Conservation (phyloP, 2,329 filamentous ascomycete species). For the Knoxdaviesia capensis region DNA sequence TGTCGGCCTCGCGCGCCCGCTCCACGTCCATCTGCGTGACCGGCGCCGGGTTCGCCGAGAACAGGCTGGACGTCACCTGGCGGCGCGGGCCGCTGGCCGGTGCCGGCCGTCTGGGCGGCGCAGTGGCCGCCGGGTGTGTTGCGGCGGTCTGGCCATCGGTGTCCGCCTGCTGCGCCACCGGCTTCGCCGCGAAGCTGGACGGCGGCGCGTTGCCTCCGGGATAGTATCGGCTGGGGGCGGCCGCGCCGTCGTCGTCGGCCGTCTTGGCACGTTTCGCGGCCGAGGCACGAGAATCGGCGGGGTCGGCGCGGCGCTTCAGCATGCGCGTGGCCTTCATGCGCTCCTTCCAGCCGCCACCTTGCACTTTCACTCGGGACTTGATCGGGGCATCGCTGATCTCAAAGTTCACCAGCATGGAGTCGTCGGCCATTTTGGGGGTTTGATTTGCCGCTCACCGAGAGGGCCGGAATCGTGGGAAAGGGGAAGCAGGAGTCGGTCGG, state of each 20-base stretch:
- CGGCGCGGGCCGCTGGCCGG: conserved; percentile 9
- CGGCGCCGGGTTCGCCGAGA: conserved; percentile 69
- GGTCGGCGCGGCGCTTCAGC: conserved; percentile 2
- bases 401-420: conserved; percentile 91
- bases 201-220: no score
- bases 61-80: conserved; percentile 74
- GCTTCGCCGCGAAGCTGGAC: conserved; percentile 21
- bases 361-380: conserved; percentile 45
- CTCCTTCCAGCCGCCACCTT: conserved; percentile 86
- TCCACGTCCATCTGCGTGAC: conserved; percentile 38
- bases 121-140: conserved; percentile 4
- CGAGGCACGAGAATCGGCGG: neutral
- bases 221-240: no score
- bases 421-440: conserved; percentile 54
- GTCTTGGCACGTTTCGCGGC: conserved; percentile 8
- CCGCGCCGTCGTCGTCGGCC: conserved; percentile 9
- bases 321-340: conserved; percentile 44
- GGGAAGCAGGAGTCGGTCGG: no score
- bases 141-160: conserved; percentile 3
- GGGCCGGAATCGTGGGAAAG: no score
- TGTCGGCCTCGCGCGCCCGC: conserved; percentile 21
- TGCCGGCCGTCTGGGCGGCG: neutral
- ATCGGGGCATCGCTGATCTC: conserved; percentile 50
- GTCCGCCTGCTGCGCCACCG: conserved; percentile 6
- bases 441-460: no score